These are phyloP conservation scores for Aspergillus puulaauensis DNA, from an alignment of 2,329 filamentous ascomycete species.

Conservation along the genomic window DNA sequence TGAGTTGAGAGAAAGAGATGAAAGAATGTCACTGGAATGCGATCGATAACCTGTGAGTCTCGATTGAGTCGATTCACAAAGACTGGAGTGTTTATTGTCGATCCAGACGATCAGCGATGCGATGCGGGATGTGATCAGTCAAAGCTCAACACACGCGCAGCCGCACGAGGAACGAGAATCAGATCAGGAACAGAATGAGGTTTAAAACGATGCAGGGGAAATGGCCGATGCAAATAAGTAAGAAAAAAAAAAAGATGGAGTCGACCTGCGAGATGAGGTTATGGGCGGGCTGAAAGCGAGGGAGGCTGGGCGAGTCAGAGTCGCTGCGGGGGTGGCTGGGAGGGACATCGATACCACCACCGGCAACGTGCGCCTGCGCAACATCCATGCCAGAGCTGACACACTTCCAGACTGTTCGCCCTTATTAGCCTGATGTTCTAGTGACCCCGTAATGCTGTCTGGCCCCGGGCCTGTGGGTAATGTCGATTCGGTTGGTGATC, in stretches of 20 bases:
- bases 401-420: neutral
- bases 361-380: constrained; percentile 2
- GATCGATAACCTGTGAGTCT: neutral
- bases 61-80: neutral
- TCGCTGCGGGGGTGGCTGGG: constrained; percentile 31
- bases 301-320: constrained; percentile 34
- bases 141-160: neutral
- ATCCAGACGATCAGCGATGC: constrained; percentile 2
- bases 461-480: neutral
- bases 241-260: constrained; percentile 16
- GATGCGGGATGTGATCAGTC: neutral
- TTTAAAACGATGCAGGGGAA: neutral
- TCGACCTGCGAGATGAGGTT: neutral
- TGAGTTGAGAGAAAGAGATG: neutral
- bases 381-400: neutral
- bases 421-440: neutral
- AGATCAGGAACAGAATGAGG: constrained; percentile 5
- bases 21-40: neutral
- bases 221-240: constrained; percentile 9
- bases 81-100: neutral
- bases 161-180: constrained; percentile 1
- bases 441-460: neutral
- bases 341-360: constrained; percentile 1
- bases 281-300: constrained; percentile 9
- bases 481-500: neutral